These are phyloP conservation scores for Malus hybrid DNA, from an alignment of 331 rosid genomes.

Conservation along the genomic window DNA sequence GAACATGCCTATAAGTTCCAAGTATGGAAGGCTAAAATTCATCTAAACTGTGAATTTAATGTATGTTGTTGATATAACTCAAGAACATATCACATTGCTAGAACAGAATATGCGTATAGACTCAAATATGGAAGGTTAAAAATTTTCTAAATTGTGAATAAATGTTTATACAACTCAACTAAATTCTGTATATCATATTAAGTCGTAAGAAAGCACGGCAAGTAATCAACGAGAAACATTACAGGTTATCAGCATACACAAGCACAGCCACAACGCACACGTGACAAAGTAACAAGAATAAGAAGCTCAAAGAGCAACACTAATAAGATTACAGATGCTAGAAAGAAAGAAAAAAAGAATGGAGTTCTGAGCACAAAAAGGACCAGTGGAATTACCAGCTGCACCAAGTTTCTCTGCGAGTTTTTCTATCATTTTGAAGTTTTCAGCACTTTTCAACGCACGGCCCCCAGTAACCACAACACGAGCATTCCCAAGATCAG, in stretches of 20 bases:
- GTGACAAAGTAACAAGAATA: too few species aligned
- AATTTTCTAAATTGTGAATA: too few species aligned
- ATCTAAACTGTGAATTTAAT: background rate
- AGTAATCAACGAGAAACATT: background rate
- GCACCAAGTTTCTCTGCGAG: constrained; percentile 86
- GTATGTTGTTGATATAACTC: background rate
- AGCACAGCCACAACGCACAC: background rate
- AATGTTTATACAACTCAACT: too few species aligned
- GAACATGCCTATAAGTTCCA: background rate
- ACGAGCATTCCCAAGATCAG: constrained; percentile 91
- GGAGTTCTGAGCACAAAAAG: background rate
- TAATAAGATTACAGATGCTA: background rate
- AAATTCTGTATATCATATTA: background rate
- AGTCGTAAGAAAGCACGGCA: background rate
- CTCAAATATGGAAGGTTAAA: too few species aligned
- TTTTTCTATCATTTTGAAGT: constrained; percentile 83
- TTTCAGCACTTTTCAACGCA: constrained; percentile 80
- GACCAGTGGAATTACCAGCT: constrained; percentile 51
- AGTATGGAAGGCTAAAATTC: background rate
- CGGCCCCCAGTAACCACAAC: constrained; percentile 86
- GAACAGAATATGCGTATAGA: too few species aligned
- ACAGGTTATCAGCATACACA: background rate
- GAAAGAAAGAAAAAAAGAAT: background rate
- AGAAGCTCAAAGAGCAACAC: background rate
- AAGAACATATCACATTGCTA: background rate